These are phyloP conservation scores for Nematocida minor DNA, from an alignment of 371 early-diverging fungal genomes.

Conservation along the genomic window DNA sequence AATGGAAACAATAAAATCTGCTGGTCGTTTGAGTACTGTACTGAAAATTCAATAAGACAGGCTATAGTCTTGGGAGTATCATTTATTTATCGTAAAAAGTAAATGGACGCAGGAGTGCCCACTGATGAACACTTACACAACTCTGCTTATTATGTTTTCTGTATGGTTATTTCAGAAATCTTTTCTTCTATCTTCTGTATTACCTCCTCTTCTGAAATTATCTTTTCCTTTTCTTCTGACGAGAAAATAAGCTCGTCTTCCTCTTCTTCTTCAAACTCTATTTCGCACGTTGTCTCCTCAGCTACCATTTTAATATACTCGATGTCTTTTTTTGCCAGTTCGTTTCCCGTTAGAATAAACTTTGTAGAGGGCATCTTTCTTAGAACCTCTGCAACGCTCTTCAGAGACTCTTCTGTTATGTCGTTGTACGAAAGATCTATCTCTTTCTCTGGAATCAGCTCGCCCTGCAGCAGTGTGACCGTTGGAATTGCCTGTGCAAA, in stretches of 20 bases:
- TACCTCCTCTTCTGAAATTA: background rate
- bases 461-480: constrained; percentile 12
- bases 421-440: constrained; percentile 65
- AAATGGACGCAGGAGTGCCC: too few relatives aligned
- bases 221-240: constrained; percentile 1
- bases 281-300: constrained; percentile 28
- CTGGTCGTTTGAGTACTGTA: too few relatives aligned
- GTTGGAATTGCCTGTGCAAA: constrained; percentile 44
- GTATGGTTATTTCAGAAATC: background rate
- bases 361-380: constrained; percentile 31
- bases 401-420: constrained; percentile 53
- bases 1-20: too few relatives aligned
- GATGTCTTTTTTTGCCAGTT: constrained; percentile 48
- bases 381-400: constrained; percentile 41
- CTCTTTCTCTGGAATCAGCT: constrained; percentile 47
- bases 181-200: constrained; percentile 8
- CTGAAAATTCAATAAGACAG: too few relatives aligned
- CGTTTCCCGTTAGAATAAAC: constrained; percentile 62
- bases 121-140: too few relatives aligned
- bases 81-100: too few relatives aligned
- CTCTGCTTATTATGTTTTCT: background rate
- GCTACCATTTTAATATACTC: constrained; percentile 8
- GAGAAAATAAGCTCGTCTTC: background rate
- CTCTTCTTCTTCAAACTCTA: constrained; percentile 41
- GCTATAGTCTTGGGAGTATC: too few relatives aligned